A percentile compares a stretch with the other conserved stretches of the same genome.
These are phyloP conservation scores for Canavalia ensiformis DNA, from an alignment of 306 rosid genomes.

Conservation along the genomic window DNA sequence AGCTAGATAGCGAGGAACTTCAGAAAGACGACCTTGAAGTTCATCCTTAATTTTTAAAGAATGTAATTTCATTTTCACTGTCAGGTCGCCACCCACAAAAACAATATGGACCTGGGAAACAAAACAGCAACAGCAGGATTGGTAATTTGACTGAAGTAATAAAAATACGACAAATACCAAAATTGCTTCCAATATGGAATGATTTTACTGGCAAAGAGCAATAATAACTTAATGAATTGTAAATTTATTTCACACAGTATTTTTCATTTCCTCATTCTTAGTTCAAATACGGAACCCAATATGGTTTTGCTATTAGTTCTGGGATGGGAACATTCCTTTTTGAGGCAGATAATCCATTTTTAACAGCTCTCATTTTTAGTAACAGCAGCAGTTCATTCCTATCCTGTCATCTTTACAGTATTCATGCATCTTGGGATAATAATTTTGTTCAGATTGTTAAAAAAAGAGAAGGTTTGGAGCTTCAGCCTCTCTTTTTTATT, in stretches of 20 bases:
- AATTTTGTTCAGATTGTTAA: constrained; percentile 9
- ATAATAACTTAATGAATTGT: constrained; percentile 7
- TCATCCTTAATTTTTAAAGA: constrained; percentile 90
- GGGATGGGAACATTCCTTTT: background rate
- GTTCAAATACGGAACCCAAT: constrained; percentile 11
- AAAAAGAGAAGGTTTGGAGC: background rate
- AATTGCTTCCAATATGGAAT: constrained; percentile 8
- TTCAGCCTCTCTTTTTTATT: too few species aligned
- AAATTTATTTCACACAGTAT: background rate
- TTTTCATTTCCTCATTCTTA: background rate
- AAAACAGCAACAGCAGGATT: constrained; percentile 34
- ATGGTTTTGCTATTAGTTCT: background rate
- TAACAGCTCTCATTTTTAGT: background rate
- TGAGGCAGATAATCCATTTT: background rate
- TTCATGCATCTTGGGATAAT: background rate
- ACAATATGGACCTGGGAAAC: constrained; percentile 73
- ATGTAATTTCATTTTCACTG: constrained; percentile 83
- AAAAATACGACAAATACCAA: constrained; percentile 8
- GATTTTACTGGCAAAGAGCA: constrained; percentile 10
- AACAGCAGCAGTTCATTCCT: background rate
- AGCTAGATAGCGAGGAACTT: constrained; percentile 77
- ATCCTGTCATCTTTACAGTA: background rate
- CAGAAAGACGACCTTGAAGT: constrained; percentile 79
- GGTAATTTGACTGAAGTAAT: background rate
- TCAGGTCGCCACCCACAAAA: constrained; percentile 71